phyloP scores from a whole-genome alignment of 2,329 filamentous ascomycete genomes.

The Aspergillus floridensis region DNA sequence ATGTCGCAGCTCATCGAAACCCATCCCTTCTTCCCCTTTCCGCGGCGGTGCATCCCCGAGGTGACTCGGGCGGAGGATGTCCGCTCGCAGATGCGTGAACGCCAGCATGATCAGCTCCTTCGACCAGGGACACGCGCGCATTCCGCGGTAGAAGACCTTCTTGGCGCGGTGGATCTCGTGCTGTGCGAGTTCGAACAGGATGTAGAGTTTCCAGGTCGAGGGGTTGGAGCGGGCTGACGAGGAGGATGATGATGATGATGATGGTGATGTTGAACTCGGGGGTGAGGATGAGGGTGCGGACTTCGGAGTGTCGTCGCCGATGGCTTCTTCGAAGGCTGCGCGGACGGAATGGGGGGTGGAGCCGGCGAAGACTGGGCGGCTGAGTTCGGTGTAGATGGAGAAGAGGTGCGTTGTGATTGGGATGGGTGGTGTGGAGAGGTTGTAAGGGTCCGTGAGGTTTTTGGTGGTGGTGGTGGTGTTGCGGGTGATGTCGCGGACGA shows the following conservation, averaged over 20 bases:
- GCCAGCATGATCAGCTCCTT: slow-evolving; percentile 60
- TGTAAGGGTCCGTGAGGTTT: slow-evolving; percentile 38
- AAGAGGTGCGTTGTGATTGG: slow-evolving; percentile 54
- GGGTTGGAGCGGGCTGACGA: slow-evolving; percentile 38
- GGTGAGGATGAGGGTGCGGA: slow-evolving; percentile 24
- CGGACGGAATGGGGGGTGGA: slow-evolving; percentile 54
- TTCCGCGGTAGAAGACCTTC: slow-evolving; percentile 54
- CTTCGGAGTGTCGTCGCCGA: slow-evolving; percentile 29
- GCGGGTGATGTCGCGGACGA: slow-evolving; percentile 49
- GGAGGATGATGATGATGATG: slow-evolving; percentile 6
- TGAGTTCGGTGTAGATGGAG: slow-evolving; percentile 55
- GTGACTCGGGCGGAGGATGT: slow-evolving; percentile 11
- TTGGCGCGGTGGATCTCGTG: slow-evolving; percentile 45
- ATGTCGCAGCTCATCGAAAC: slow-evolving; percentile 49
- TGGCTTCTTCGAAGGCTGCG: slow-evolving; percentile 55
- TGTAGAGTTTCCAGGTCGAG: slow-evolving; percentile 53
- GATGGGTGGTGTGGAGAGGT: slow-evolving; percentile 9
- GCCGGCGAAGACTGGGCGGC: slow-evolving; percentile 42
- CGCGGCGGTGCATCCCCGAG: not conserved
- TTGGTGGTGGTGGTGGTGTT: slow-evolving; percentile 11
- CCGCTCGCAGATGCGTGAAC: slow-evolving; percentile 46
- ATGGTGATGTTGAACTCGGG: slow-evolving; percentile 20
- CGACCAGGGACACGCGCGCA: slow-evolving; percentile 61
- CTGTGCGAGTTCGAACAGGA: slow-evolving; percentile 48
- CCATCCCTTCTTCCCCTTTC: slow-evolving; percentile 32